phyloP scores from a whole-genome alignment of 441 rosid species.

The Lepidium campestre region DNA sequence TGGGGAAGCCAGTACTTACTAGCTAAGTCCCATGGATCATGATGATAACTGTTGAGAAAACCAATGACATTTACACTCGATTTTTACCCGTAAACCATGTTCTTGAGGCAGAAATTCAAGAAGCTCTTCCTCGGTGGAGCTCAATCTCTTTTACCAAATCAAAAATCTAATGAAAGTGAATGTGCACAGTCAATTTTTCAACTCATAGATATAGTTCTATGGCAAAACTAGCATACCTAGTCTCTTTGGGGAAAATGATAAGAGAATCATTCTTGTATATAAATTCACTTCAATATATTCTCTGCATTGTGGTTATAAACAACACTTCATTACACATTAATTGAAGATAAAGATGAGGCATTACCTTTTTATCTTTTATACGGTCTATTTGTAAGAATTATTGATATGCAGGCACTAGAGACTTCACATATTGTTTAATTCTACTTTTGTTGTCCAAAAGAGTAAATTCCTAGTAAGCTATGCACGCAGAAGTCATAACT shows the following conservation, averaged over 20 bases:
- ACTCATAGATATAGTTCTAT: neutral
- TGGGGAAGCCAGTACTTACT: slow-evolving; percentile 31
- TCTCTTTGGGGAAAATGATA: neutral
- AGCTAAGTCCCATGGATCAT: slow-evolving; percentile 82
- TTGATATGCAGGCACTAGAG: neutral
- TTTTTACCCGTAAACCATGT: slow-evolving; percentile 48
- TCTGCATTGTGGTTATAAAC: neutral
- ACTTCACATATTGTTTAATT: neutral
- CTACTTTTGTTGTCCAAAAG: neutral
- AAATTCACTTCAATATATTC: neutral
- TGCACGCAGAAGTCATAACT: neutral
- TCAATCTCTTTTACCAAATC: slow-evolving; percentile 33
- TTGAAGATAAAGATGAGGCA: neutral
- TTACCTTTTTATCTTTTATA: too few species aligned
- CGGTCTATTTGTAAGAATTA: too few species aligned
- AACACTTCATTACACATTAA: neutral
- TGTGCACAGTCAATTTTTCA: neutral
- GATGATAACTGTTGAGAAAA: slow-evolving; percentile 62
- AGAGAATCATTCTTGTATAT: neutral
- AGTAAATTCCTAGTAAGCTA: neutral
- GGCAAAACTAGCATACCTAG: neutral
- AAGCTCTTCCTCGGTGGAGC: slow-evolving; percentile 86
- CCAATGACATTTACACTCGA: slow-evolving; percentile 49
- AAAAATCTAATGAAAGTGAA: neutral
- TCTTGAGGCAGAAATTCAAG: slow-evolving; percentile 78